Base-by-base conservation (phyloP, 306 rosid genomes). In the Benincasa hispida region DNA sequence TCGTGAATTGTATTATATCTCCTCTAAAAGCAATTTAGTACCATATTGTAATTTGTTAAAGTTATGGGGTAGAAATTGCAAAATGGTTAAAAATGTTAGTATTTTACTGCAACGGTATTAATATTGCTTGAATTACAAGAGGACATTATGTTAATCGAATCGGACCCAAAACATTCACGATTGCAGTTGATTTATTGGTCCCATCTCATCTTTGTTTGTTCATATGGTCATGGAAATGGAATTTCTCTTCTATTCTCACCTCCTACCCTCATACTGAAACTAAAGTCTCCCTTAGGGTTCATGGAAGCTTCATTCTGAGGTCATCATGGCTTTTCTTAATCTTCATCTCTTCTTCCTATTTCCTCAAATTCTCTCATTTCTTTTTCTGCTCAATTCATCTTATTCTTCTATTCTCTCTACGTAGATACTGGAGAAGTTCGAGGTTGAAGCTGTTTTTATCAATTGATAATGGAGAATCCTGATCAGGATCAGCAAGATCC, bases 401-500 rank as follows among this genome's bases (percentile, higher is more conserved):
- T 15, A 13, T 56, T 24, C 37, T 18, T 83, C 21, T 62, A 3
- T 45, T 48, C 17, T 28, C 10, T 84, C 54, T 67, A 39, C 48
- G 61, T 73, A 78, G 83, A 70, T 74, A 79, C 86, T 79, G 77
- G 39, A 4, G 74, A 34, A 68, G 21, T 81, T 77, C 47, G 56
- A 72, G 80, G 48, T 72, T 82, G 77, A 68, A 65, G 61, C 15
- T 75, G 76, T 42, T 34, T 73, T 58, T 56, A 14, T 74, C 63
- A 34, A n/a, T 76, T 22, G 54, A 68, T 58, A 79, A 83, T 88
- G 92, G 82, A 78, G n/a, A 87, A 73, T 77, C 70, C 89, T 53
- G 81, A 74, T 84, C 86, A 78, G 83, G 91, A 88, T 80, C 81
- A 79, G 63, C 91, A 77, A 83, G 89, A 93, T 89, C 92, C 79